phyloP scores from a whole-genome alignment of 2,329 filamentous ascomycete genomes.

The Monilinia vaccinii-corymbosi region DNA sequence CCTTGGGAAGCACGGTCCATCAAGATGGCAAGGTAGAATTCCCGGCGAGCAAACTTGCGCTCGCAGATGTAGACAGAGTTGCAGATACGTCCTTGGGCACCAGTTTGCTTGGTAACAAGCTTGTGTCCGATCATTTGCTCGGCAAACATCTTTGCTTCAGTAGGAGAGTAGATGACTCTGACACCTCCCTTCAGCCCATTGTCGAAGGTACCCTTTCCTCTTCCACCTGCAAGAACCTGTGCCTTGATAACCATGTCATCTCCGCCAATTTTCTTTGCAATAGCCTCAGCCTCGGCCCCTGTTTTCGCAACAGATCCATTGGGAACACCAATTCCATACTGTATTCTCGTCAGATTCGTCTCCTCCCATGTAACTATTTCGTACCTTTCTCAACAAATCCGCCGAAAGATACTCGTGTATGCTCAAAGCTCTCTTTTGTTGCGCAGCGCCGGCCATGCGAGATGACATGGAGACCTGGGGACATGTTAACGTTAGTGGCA shows the following conservation, averaged over 20 bases:
- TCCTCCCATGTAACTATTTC: slow-evolving; percentile 12
- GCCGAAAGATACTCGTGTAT: slow-evolving; percentile 98
- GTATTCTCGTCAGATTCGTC: slow-evolving; percentile 25
- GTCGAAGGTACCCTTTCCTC: slow-evolving; percentile 96
- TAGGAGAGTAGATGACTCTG: slow-evolving; percentile 96
- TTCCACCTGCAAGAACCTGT: slow-evolving; percentile 93
- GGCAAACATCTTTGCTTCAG: slow-evolving; percentile 93
- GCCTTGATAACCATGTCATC: slow-evolving; percentile 99
- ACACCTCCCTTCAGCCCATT: slow-evolving; percentile 99
- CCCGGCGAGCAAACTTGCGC: slow-evolving; percentile 97
- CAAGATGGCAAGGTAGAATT: slow-evolving; percentile 97
- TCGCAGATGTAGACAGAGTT: slow-evolving; percentile 98
- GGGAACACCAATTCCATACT: slow-evolving; percentile 94
- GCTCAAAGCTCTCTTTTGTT: slow-evolving; percentile 82
- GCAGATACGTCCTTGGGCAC: slow-evolving; percentile 85
- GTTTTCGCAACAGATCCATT: slow-evolving; percentile 79
- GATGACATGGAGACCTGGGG: slow-evolving; percentile 38
- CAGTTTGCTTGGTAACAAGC: slow-evolving; percentile 99
- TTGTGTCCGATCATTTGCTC: slow-evolving; percentile 99
- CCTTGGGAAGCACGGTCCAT: slow-evolving; percentile 92
- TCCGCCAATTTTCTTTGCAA: slow-evolving; percentile 83
- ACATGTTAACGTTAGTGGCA: slow-evolving; percentile 23
- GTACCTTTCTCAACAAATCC: slow-evolving; percentile 71
- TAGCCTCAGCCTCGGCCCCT: slow-evolving; percentile 78
- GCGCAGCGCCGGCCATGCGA: slow-evolving; percentile 54